phyloP scores from a whole-genome alignment of 2,329 filamentous ascomycete genomes.

The Chaetomiaceae sp. region DNA sequence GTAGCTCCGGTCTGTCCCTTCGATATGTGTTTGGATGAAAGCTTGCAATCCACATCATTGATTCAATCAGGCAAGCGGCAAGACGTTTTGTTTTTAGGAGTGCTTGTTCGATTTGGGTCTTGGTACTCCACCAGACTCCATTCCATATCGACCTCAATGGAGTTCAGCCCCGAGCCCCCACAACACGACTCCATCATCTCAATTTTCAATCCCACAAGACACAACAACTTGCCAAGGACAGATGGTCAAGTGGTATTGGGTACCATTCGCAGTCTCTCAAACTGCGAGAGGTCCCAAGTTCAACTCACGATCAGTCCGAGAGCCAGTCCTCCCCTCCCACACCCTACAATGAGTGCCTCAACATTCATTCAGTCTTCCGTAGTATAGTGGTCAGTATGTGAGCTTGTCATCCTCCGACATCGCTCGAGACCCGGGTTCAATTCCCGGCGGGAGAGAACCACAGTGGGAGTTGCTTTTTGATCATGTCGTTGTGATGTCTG shows the following conservation, averaged over 20 bases:
- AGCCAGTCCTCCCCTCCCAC: not conserved
- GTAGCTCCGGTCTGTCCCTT: too few relatives aligned
- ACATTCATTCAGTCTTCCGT: not conserved
- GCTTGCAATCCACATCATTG: too few relatives aligned
- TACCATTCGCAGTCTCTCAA: not conserved
- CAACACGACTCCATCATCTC: not conserved
- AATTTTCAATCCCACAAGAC: not conserved
- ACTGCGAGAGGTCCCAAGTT: constrained; percentile 9
- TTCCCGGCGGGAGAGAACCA: not conserved
- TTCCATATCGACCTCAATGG: too few relatives aligned
- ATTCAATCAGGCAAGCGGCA: too few relatives aligned
- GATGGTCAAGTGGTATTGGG: constrained; percentile 9
- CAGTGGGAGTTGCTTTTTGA: not conserved
- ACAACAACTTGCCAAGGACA: not conserved
- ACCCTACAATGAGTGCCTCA: not conserved
- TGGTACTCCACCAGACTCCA: not conserved
- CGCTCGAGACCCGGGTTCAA: constrained; percentile 1
- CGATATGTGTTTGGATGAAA: too few relatives aligned
- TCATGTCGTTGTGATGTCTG: not conserved
- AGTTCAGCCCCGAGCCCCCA: not conserved
- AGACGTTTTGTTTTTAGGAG: too few relatives aligned
- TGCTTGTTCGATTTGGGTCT: not conserved
- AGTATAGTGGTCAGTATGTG: not conserved
- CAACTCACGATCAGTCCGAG: constrained; percentile 2
- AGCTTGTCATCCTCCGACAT: not conserved